A percentile compares a stretch with the other conserved stretches of the same genome.
phyloP scores from a whole-genome alignment of 805 yeast species.

The Saturnispora serradocipensis region DNA sequence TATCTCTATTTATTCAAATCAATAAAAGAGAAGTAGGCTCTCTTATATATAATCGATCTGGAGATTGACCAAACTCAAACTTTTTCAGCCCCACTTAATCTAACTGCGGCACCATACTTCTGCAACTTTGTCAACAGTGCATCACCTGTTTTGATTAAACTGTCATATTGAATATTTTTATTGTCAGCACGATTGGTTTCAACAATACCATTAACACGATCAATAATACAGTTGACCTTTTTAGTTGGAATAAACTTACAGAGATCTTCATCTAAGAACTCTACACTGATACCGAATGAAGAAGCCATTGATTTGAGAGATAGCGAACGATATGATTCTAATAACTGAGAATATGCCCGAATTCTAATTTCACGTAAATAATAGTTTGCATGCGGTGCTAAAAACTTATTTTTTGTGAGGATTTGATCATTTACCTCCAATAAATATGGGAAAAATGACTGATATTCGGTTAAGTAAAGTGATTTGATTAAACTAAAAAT shows the following conservation, averaged over 20 bases:
- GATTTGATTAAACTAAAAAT: slow-evolving; percentile 77
- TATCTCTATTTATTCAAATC: background rate
- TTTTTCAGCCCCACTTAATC: slow-evolving; percentile 85
- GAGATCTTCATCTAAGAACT: slow-evolving; percentile 78
- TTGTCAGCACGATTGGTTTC: slow-evolving; percentile 95
- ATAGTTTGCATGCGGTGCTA: slow-evolving; percentile 70
- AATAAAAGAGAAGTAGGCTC: background rate
- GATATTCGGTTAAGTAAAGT: slow-evolving; percentile 81
- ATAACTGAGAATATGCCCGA: slow-evolving; percentile 86
- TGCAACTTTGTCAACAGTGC: slow-evolving; percentile 86
- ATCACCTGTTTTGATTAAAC: slow-evolving; percentile 86
- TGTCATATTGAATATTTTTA: slow-evolving; percentile 88
- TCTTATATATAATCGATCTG: background rate
- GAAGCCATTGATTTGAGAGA: slow-evolving; percentile 89
- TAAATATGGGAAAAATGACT: slow-evolving; percentile 65
- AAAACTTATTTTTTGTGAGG: slow-evolving; percentile 54
- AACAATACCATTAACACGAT: slow-evolving; percentile 88
- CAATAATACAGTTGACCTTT: slow-evolving; percentile 90
- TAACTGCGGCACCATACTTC: slow-evolving; percentile 95
- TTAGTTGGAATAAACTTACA: slow-evolving; percentile 88
- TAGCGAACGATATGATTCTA: slow-evolving; percentile 88
- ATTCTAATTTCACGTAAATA: slow-evolving; percentile 90
- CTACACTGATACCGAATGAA: slow-evolving; percentile 82
- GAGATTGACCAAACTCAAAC: slow-evolving; percentile 23
- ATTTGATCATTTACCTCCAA: slow-evolving; percentile 70